Evolutionary conservation across 169 alveolate species (phyloP), one percentile per base, ranked within the genome.

Genomic region (Plasmodium sp.): DNA sequence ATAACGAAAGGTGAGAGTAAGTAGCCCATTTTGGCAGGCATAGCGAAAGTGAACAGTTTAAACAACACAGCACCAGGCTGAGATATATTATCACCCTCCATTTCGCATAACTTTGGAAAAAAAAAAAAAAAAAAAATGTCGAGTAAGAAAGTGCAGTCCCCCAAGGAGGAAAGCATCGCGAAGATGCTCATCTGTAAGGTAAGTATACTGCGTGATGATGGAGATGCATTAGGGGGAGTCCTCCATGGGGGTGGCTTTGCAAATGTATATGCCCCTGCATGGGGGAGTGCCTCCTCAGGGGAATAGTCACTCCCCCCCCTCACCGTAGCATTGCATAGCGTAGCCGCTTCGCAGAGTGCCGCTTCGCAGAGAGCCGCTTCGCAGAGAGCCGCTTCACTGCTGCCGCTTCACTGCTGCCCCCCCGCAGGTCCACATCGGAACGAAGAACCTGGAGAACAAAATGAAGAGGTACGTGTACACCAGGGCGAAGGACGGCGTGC

Each of bases 381-480:
- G 7, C 62, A 16, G 16, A 14, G 62, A 51, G 3, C 27, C 62
- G 27, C 22, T 14, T 51, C 62, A 12, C 7, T n/a, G 33, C 31
- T 77, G 54, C 34, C 27, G 14, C 62, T n/a, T 9, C 9, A 5
- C 10, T 4, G 16, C n/a, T 3, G 22, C 10, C 9, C 16, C 62
- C n/a, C 18, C 9, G 7, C 71, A 98, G 98, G 98, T 99, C 93
- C 99, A 99, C 96, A 94, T 98, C 79, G 99, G 99, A 58, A 99
- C 99, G 51, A 98, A 98, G 96, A 99, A 99, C 96, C 98, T 99
- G 94, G 99, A 98, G 95, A 97, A 98, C 96, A 97, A 98, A 96
- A 99, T 99, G 99, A 98, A 97, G 95, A 97, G 98, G 73, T 99
- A 99, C 96, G 99, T 99, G 82, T 99, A 97, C 98, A 99, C 98